These are phyloP conservation scores for Tetrahymena borealis DNA, from an alignment of 73 alveolate species.

Conservation along the genomic window DNA sequence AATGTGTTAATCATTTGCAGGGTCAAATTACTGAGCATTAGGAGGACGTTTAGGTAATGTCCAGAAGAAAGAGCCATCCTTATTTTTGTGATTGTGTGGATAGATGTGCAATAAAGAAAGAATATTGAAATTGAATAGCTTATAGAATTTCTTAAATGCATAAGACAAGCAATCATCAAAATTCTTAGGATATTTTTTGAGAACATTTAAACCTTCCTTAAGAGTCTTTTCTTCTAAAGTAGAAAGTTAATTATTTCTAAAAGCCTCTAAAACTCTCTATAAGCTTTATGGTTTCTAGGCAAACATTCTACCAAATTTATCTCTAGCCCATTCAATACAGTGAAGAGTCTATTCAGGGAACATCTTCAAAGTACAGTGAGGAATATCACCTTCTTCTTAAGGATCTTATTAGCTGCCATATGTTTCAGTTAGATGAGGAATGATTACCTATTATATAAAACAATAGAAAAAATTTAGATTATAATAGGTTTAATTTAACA, in stretches of 20 bases:
- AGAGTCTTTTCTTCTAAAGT: slow-evolving; percentile 55
- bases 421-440: slow-evolving; percentile 84
- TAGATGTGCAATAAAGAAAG: slow-evolving; percentile 69
- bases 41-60: slow-evolving; percentile 92
- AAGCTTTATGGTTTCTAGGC: slow-evolving; percentile 47
- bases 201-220: slow-evolving; percentile 56
- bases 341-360: slow-evolving; percentile 93
- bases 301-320: slow-evolving; percentile 76
- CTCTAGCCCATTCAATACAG: slow-evolving; percentile 97
- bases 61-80: slow-evolving; percentile 89
- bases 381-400: slow-evolving; percentile 83
- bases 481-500: no score
- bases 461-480: no score
- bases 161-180: slow-evolving; percentile 74
- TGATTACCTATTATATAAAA: slow-evolving; percentile 15
- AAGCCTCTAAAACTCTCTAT: slow-evolving; percentile 54
- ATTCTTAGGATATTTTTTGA: slow-evolving; percentile 64
- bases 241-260: slow-evolving; percentile 40
- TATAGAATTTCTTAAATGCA: slow-evolving; percentile 69
- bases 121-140: slow-evolving; percentile 65
- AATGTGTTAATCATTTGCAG: slow-evolving; percentile 56
- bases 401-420: slow-evolving; percentile 87
- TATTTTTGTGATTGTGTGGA: slow-evolving; percentile 83
- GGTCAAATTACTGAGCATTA: slow-evolving; percentile 56
- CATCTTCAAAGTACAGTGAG: slow-evolving; percentile 94